Base-by-base conservation (phyloP, 768 basidiomycete genomes). In the Gelatoporia subvermispora region DNA sequence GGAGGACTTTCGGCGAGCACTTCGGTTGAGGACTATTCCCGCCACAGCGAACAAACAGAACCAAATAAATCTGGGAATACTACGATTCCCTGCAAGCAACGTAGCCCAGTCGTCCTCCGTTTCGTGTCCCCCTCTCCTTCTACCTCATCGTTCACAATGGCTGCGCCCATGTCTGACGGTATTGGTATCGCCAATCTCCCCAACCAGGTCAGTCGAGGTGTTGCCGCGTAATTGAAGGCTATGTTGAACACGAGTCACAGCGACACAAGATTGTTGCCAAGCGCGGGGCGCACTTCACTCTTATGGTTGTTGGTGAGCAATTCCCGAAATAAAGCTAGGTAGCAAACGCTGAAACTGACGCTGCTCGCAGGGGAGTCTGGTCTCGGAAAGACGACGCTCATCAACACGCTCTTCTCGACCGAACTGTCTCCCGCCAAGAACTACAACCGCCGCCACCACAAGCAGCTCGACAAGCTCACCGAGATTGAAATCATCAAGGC, bases 401-500 rank as follows among this genome's bases (percentile, higher is more conserved):
- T 98, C 76, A 99, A 98, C 77, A 99, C 96, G 47, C 85, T 98
- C 57, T 99, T 99, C 73, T 91, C 93, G 18, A 98, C 95, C 46
- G 95, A 98, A 76, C 77, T 99, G 47, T 95, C 92, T 8, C 77
- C 87, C 7, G 65, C 87, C 42, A 94, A 94, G 75, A 93, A 93
- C 76, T 96, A 97, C 78, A 73, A 59, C 62, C 79, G 76, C 61
- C 87, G 93, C 46, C 90, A 93, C 73, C 71, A 86, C 66, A 98
- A 98, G 75, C 95, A 97, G 69, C 81, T 98, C 57, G 95, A 98
- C 79, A 97, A 97, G 73, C 82, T 97, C 42, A 97, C 95, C 20
- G 95, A 97, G 72, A 88, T 96, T 49, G 96, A 98, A 65, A 95
- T 99, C 45, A 93, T 98, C 78, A 99, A 99, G 76, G 96, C 95